These are phyloP conservation scores for Ceratocystis huliohia DNA, from an alignment of 2,329 filamentous ascomycete species.

Conservation along the genomic window DNA sequence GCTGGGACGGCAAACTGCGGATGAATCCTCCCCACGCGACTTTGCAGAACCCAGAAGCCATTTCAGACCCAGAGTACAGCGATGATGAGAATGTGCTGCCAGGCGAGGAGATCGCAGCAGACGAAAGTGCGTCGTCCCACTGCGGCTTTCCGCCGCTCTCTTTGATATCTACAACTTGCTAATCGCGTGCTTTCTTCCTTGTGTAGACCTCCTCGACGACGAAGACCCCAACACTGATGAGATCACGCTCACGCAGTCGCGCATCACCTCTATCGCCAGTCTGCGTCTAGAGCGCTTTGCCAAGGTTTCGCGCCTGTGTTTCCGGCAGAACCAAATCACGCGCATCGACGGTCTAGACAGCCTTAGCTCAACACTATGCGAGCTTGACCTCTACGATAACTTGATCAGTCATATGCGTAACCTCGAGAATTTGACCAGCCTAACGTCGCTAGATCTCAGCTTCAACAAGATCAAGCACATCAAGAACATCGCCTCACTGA, in stretches of 20 bases:
- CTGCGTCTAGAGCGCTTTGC: constrained; percentile 75
- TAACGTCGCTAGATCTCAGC: constrained; percentile 75
- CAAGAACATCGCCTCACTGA: constrained; percentile 70
- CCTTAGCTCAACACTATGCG: constrained; percentile 55
- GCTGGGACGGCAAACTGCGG: constrained; percentile 75
- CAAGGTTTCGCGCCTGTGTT: constrained; percentile 63
- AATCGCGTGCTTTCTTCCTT: neutral
- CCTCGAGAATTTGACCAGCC: constrained; percentile 61
- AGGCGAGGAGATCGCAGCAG: constrained; percentile 64
- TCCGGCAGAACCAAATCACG: constrained; percentile 84
- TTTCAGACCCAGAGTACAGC: constrained; percentile 77
- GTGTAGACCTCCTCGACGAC: constrained; percentile 46
- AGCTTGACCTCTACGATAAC: constrained; percentile 95
- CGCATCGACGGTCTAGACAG: constrained; percentile 60
- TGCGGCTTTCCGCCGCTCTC: neutral
- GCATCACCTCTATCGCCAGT: constrained; percentile 63
- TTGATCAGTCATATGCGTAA: constrained; percentile 76
- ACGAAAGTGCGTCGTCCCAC: constrained; percentile 50
- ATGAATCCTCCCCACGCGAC: constrained; percentile 42
- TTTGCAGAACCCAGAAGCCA: constrained; percentile 64
- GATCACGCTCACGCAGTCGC: constrained; percentile 81
- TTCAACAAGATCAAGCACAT: constrained; percentile 99
- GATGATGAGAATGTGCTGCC: constrained; percentile 55
- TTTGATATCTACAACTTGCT: neutral
- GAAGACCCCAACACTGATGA: constrained; percentile 54